phyloP scores from a whole-genome alignment of 2,329 filamentous ascomycete genomes.

The Monosporascus cannonballus region DNA sequence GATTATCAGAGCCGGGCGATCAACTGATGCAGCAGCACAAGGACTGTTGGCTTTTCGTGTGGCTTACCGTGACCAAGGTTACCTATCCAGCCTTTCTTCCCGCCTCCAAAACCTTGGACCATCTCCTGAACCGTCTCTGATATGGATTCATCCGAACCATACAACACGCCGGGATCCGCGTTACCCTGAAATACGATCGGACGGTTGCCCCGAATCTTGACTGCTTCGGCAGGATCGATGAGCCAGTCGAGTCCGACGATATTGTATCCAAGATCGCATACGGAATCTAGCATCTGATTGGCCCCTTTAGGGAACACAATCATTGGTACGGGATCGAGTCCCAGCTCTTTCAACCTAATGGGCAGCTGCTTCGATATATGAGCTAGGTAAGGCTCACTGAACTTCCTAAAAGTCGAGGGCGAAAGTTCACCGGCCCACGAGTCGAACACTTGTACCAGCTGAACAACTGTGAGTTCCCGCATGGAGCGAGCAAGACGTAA shows the following conservation, averaged over 20 bases:
- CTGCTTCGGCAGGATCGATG: constrained; percentile 79
- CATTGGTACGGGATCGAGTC: constrained; percentile 82
- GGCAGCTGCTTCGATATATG: constrained; percentile 82
- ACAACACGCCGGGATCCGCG: constrained; percentile 87
- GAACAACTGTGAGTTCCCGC: constrained; percentile 3
- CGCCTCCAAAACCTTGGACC: constrained; percentile 74
- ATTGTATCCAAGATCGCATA: constrained; percentile 85
- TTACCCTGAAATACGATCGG: constrained; percentile 83
- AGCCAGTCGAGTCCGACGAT: constrained; percentile 95
- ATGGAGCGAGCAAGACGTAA: background rate
- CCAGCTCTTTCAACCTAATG: constrained; percentile 63
- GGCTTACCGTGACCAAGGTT: constrained; percentile 87
- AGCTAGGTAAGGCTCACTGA: constrained; percentile 79
- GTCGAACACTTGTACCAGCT: constrained; percentile 94
- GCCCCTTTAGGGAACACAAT: constrained; percentile 97
- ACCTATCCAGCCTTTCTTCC: constrained; percentile 87
- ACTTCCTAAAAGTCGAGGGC: constrained; percentile 73
- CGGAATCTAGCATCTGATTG: constrained; percentile 85
- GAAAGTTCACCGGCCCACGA: constrained; percentile 96
- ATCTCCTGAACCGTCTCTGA: constrained; percentile 77
- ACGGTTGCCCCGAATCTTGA: constrained; percentile 70
- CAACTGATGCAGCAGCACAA: no score
- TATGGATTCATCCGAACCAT: constrained; percentile 77
- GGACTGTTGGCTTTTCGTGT: no score
- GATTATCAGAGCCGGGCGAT: no score